These are phyloP conservation scores for Monosporascus sp. DNA, from an alignment of 2,329 filamentous ascomycete genomes.

Conservation along the genomic window DNA sequence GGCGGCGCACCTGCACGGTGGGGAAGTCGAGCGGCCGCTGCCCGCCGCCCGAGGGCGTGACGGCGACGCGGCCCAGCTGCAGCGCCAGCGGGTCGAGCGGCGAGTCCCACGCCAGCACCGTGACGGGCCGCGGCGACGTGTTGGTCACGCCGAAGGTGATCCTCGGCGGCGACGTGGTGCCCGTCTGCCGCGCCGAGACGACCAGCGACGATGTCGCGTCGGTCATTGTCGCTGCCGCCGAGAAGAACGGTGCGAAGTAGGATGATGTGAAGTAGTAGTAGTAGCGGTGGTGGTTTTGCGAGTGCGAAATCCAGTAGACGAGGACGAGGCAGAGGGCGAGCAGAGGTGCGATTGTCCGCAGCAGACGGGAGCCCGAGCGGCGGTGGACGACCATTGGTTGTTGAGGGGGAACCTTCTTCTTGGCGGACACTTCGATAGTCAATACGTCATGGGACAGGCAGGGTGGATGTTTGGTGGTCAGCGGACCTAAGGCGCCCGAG, in stretches of 20 bases:
- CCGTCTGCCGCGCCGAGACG: slow-evolving; percentile 22
- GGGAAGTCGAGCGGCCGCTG: slow-evolving; percentile 32
- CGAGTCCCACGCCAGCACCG: slow-evolving; percentile 37
- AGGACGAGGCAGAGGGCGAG: background rate
- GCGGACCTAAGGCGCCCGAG: no score
- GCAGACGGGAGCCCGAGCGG: background rate
- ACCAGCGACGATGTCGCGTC: slow-evolving; percentile 17
- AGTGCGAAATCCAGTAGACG: background rate
- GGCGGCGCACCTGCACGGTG: slow-evolving; percentile 31
- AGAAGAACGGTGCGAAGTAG: no score
- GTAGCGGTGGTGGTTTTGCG: background rate
- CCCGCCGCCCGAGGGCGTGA: slow-evolving; percentile 25
- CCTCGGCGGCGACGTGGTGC: slow-evolving; percentile 22
- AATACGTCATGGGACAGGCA: no score
- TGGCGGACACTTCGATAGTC: background rate
- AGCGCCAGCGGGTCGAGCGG: slow-evolving; percentile 40
- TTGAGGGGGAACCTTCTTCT: background rate
- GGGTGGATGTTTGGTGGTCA: no score
- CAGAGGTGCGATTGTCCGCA: background rate
- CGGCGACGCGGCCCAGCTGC: slow-evolving; percentile 35
- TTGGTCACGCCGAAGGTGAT: slow-evolving; percentile 36
- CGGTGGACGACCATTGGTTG: background rate
- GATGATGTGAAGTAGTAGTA: background rate
- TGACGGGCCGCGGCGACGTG: slow-evolving; percentile 31
- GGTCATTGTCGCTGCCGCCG: no score